phyloP scores from a whole-genome alignment of 1,284 basidiomycete species.

The Rhodotorula glutinis region DNA sequence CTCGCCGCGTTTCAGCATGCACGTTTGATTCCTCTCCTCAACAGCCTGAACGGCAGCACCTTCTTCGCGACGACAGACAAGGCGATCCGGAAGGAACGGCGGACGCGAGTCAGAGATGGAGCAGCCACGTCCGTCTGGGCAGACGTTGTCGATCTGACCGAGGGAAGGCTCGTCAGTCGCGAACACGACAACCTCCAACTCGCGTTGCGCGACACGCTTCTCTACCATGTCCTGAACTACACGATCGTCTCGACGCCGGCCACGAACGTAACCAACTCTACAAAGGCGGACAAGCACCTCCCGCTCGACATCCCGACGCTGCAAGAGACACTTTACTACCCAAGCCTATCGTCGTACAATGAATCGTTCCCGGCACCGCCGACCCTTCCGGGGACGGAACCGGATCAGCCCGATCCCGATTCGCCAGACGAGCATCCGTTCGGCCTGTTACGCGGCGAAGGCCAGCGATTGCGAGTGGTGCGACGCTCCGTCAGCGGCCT shows the following conservation, averaged over 20 bases:
- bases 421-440: constrained; percentile 47
- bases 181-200: constrained; percentile 77
- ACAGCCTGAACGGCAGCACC: constrained; percentile 74
- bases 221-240: constrained; percentile 92
- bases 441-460: constrained; percentile 73
- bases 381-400: constrained; percentile 32
- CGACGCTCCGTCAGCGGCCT: not conserved
- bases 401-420: constrained; percentile 34
- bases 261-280: constrained; percentile 33
- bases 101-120: not conserved
- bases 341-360: constrained; percentile 51
- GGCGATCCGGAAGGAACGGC: constrained; percentile 58
- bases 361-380: constrained; percentile 34
- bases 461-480: constrained; percentile 63
- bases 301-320: constrained; percentile 62
- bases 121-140: constrained; percentile 14
- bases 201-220: constrained; percentile 78
- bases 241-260: constrained; percentile 55
- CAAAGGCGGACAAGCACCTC: constrained; percentile 57
- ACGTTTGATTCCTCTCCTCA: constrained; percentile 85
- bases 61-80: constrained; percentile 94
- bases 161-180: not conserved
- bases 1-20: constrained; percentile 78
- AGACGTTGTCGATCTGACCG: not conserved
- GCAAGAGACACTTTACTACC: constrained; percentile 61